phyloP scores from a whole-genome alignment of 1,284 basidiomycete genomes.

The Trichosporon sp. region DNA sequence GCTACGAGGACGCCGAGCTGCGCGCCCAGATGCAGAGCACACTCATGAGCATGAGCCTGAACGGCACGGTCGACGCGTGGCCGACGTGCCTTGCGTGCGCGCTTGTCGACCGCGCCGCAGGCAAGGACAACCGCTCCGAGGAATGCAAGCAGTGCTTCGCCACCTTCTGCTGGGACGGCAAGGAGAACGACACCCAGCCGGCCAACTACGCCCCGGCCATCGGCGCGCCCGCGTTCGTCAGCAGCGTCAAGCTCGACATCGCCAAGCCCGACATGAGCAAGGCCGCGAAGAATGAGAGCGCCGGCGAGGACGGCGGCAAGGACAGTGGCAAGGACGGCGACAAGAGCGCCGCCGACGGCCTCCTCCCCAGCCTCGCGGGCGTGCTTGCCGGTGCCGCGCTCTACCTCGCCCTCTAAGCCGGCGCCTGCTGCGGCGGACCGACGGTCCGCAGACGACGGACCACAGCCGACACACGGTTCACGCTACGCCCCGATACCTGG shows the following conservation, averaged over 20 bases:
- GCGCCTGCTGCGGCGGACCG: too few relatives aligned
- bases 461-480: too few relatives aligned
- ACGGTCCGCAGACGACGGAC: too few relatives aligned
- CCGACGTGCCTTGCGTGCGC: constrained; percentile 51
- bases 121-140: constrained; percentile 25
- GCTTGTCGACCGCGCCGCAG: constrained; percentile 46
- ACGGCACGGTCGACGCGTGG: constrained; percentile 40
- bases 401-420: background rate
- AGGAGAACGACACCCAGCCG: constrained; percentile 29
- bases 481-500: too few relatives aligned
- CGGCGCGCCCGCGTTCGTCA: constrained; percentile 9
- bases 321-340: background rate
- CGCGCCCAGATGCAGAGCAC: constrained; percentile 36
- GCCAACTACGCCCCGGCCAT: constrained; percentile 27
- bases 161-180: constrained; percentile 47
- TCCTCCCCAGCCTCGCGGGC: background rate
- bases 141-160: constrained; percentile 45
- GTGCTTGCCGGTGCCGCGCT: background rate
- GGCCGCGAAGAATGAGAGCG: background rate
- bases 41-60: constrained; percentile 33
- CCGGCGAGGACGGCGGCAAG: background rate
- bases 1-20: constrained; percentile 42
- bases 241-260: constrained; percentile 11
- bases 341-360: background rate
- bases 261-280: constrained; percentile 1